A percentile compares a stretch with the other conserved stretches of the same genome.
Conservation (phyloP, 306 rosid species). For the Prosopis cineraria region DNA sequence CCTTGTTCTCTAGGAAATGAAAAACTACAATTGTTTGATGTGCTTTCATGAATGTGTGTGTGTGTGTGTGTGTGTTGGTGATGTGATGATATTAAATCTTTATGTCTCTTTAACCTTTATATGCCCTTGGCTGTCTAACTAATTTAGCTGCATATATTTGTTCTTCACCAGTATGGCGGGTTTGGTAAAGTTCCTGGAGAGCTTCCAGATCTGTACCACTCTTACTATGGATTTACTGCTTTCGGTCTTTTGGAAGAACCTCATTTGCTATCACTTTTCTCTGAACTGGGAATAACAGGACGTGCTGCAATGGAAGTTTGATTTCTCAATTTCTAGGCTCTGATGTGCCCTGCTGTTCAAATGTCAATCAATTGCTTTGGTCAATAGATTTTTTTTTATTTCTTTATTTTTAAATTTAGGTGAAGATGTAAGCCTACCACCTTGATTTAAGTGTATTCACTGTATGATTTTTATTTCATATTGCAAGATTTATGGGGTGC, state of each 20-base stretch:
- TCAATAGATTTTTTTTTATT: neutral
- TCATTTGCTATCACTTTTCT: slow-evolving; percentile 58
- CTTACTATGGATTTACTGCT: slow-evolving; percentile 79
- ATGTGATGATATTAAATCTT: slow-evolving; percentile 9
- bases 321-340: neutral
- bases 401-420: neutral
- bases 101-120: neutral
- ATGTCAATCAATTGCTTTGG: neutral
- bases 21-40: neutral
- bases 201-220: slow-evolving; percentile 78
- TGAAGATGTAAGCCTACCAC: slow-evolving; percentile 5
- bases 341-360: neutral
- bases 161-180: slow-evolving; percentile 76
- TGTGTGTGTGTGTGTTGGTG: no score
- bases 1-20: neutral
- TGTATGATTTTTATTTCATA: neutral
- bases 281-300: slow-evolving; percentile 68
- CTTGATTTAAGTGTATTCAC: neutral
- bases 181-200: slow-evolving; percentile 79
- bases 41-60: neutral
- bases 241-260: slow-evolving; percentile 87
- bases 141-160: slow-evolving; percentile 31
- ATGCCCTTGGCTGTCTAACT: slow-evolving; percentile 14
- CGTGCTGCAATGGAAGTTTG: slow-evolving; percentile 52
- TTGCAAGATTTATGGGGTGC: neutral